Conservation (phyloP, 1,284 basidiomycete species). For the Polyporus tsugae region DNA sequence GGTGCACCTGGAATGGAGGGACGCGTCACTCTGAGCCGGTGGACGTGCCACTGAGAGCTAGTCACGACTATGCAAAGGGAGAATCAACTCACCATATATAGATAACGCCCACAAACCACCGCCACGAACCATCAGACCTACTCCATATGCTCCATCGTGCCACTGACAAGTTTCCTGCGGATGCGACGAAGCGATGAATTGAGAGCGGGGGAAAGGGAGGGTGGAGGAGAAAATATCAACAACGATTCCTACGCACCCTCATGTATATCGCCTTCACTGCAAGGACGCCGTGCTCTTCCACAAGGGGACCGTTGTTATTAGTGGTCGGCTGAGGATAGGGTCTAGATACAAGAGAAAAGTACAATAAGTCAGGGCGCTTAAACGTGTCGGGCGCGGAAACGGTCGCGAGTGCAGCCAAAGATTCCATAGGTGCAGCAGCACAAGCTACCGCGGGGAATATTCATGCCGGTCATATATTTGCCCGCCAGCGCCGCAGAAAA, state of each 20-base stretch:
- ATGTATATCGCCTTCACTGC: background rate
- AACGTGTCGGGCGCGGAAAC: background rate
- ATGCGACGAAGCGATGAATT: background rate
- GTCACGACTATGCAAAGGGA: background rate
- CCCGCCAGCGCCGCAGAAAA: background rate
- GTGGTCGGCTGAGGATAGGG: background rate
- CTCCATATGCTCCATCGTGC: background rate
- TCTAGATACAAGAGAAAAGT: background rate
- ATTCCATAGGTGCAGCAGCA: background rate
- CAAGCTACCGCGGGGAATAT: background rate
- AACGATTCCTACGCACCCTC: background rate
- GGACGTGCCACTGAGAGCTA: background rate
- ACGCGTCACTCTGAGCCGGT: background rate
- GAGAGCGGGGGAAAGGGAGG: background rate
- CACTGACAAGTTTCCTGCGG: background rate
- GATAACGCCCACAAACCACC: background rate
- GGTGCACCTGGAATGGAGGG: background rate
- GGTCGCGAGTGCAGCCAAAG: background rate
- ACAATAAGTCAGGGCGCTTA: background rate
- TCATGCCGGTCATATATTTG: background rate
- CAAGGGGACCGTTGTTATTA: background rate
- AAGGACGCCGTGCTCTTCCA: background rate
- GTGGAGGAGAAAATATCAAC: background rate
- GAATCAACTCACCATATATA: background rate
- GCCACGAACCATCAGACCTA: background rate